phyloP scores from a whole-genome alignment of 306 rosid species.

The Luffa acutangula region DNA sequence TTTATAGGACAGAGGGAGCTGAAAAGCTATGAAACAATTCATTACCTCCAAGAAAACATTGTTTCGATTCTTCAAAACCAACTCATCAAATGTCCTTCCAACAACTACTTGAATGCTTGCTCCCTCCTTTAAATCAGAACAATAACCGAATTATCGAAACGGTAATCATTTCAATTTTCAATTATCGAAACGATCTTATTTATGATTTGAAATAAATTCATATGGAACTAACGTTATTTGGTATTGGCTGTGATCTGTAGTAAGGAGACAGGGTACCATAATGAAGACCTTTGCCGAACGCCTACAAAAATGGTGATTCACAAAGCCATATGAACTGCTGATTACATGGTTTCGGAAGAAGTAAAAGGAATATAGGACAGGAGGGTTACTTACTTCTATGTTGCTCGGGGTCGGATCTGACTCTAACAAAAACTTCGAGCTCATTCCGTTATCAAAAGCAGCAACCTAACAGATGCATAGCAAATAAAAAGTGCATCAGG shows the following conservation, averaged over 20 bases:
- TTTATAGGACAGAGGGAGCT: too few species aligned
- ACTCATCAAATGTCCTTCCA: conserved; percentile 63
- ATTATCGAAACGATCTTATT: not conserved
- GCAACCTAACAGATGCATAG: conserved; percentile 39
- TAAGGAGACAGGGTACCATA: conserved; percentile 53
- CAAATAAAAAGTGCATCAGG: not conserved
- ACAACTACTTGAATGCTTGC: conserved; percentile 49
- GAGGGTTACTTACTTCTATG: conserved; percentile 59
- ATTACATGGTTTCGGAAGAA: not conserved
- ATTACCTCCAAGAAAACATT: conserved; percentile 85
- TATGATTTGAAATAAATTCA: not conserved
- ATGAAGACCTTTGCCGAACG: conserved; percentile 52
- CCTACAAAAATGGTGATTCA: conserved; percentile 39
- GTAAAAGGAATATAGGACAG: not conserved
- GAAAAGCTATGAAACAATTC: not conserved
- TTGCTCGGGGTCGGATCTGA: conserved; percentile 53
- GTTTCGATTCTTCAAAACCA: conserved; percentile 51
- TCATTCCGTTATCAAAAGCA: conserved; percentile 59
- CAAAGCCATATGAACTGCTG: conserved; percentile 11
- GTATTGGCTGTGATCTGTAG: conserved; percentile 82
- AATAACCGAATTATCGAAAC: not conserved
- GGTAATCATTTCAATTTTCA: not conserved
- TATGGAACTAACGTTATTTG: conserved; percentile 60
- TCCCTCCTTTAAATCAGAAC: conserved; percentile 27
- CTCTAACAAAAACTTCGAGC: conserved; percentile 72